phyloP scores from a whole-genome alignment of 2,329 filamentous ascomycete genomes.

The Trichophyton mentagrophytes region DNA sequence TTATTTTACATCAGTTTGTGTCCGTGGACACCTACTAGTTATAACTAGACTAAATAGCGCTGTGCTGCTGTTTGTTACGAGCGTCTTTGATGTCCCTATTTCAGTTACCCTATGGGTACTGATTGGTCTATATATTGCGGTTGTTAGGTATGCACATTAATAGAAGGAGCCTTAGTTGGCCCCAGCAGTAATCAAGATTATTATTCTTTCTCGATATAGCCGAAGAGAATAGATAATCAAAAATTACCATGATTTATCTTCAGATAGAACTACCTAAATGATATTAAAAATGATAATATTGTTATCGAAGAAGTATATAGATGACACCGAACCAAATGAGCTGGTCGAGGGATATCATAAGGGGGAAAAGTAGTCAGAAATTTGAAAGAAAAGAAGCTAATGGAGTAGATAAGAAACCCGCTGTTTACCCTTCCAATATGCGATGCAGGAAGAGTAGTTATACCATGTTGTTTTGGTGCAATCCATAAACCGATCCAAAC shows the following conservation, averaged over 20 bases:
- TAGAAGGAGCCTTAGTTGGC: neutral
- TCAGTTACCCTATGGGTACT: neutral
- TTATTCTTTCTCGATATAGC: neutral
- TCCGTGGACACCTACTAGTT: neutral
- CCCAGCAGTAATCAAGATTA: neutral
- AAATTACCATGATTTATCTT: neutral
- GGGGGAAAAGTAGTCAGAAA: neutral
- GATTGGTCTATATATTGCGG: neutral
- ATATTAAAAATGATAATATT: constrained; percentile 1
- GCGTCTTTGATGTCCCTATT: neutral
- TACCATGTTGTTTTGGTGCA: neutral
- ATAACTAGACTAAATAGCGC: neutral
- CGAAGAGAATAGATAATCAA: too few species aligned
- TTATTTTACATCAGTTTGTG: neutral
- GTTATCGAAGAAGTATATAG: neutral
- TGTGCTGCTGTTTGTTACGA: neutral
- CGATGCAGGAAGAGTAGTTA: neutral
- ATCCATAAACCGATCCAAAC: neutral
- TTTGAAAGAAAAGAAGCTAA: neutral
- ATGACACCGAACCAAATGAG: neutral
- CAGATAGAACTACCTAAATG: neutral
- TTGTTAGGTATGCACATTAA: neutral
- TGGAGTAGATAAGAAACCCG: neutral
- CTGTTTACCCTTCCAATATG: neutral
- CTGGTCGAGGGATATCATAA: constrained; percentile 2